Evolutionary conservation across 2,329 filamentous ascomycete genomes (phyloP).

Genomic region (Ceratocystis albifundus): DNA sequence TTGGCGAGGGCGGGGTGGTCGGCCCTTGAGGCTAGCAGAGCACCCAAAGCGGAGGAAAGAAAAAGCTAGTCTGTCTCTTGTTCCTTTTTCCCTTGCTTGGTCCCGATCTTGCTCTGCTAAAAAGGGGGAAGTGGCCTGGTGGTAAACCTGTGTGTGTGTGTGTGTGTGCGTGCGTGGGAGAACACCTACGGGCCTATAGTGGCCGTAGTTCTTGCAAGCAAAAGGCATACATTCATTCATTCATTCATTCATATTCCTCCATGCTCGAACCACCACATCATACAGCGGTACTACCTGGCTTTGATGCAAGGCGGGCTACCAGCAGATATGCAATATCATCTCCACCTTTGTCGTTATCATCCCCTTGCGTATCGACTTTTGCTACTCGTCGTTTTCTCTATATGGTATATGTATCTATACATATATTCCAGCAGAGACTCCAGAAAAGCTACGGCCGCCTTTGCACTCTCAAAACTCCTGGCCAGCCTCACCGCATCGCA

Average conservation of each 20-base stretch:
- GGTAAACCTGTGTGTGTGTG: too few species aligned
- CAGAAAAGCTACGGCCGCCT: not conserved
- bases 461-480: not conserved
- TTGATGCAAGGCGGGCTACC: not conserved
- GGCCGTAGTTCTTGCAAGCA: not conserved
- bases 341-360: not conserved
- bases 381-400: constrained; percentile 3
- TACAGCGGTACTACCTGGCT: not conserved
- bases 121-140: not conserved
- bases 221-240: too few species aligned
- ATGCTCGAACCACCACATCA: not conserved
- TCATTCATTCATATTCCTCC: too few species aligned
- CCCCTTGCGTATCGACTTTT: not conserved
- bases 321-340: not conserved
- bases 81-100: not conserved
- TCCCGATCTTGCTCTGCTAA: not conserved
- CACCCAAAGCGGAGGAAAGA: not conserved
- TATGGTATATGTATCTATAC: not conserved
- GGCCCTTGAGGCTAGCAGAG: not conserved
- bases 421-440: not conserved
- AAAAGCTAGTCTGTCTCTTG: not conserved
- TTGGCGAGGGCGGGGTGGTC: constrained; percentile 10
- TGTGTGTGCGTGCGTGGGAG: too few species aligned
- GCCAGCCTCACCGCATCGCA: not conserved
- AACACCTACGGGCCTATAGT: not conserved